Conservation (phyloP, 768 basidiomycete species). For the Boletus pseudopeckii region DNA sequence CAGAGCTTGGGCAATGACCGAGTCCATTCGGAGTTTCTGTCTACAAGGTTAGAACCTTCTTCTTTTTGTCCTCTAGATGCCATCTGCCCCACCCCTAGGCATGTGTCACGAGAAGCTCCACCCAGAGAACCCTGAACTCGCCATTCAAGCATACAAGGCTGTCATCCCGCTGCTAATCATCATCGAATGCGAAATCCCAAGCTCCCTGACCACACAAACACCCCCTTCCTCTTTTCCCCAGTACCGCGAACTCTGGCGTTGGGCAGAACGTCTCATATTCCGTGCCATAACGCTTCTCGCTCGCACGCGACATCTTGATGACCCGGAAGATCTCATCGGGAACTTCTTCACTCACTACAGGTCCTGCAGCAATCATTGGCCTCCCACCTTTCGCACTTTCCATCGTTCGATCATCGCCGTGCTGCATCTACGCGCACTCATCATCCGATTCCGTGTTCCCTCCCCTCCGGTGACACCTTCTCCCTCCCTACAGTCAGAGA, state of each 20-base stretch:
- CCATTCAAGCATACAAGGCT: slow-evolving; percentile 54
- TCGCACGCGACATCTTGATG: slow-evolving; percentile 37
- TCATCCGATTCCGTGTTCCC: slow-evolving; percentile 42
- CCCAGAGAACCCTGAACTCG: slow-evolving; percentile 44
- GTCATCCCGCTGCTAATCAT: slow-evolving; percentile 53
- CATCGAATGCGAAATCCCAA: slow-evolving; percentile 46
- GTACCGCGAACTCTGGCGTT: slow-evolving; percentile 83
- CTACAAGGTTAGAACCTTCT: slow-evolving; percentile 57
- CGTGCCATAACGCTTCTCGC: slow-evolving; percentile 70
- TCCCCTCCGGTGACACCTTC: slow-evolving; percentile 16
- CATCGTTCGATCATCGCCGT: slow-evolving; percentile 70
- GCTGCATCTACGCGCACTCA: slow-evolving; percentile 72
- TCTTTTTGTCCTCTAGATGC: background rate
- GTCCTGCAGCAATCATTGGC: slow-evolving; percentile 67
- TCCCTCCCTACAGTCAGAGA: slow-evolving; percentile 22
- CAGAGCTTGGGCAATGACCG: slow-evolving; percentile 67
- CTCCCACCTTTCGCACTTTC: slow-evolving; percentile 68
- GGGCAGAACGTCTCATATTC: slow-evolving; percentile 80
- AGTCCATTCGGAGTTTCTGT: slow-evolving; percentile 73
- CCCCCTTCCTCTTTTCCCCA: slow-evolving; percentile 51
- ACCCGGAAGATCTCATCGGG: slow-evolving; percentile 49
- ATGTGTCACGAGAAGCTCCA: slow-evolving; percentile 69
- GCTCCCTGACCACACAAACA: slow-evolving; percentile 22
- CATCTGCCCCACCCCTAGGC: slow-evolving; percentile 41
- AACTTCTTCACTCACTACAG: slow-evolving; percentile 59